Conservation (phyloP, 805 yeast genomes). For the Starmerella riodocensis region DNA sequence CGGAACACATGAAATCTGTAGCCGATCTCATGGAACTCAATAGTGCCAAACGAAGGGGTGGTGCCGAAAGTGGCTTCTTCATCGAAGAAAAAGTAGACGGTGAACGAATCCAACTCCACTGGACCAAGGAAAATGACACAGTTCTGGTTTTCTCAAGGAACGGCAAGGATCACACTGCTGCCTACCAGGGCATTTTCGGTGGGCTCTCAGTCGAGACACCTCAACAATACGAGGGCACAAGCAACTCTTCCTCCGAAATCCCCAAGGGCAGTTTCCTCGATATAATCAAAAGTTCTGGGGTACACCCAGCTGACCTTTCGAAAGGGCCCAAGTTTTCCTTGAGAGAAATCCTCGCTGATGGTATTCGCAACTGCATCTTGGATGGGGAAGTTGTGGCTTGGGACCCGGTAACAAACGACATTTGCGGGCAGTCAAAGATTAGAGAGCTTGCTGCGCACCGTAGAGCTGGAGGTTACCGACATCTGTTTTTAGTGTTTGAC, state of each 20-base stretch:
- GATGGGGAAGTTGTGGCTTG: conserved; percentile 94
- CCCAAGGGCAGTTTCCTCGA: too few relatives aligned
- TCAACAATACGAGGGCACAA: background rate
- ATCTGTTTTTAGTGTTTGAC: conserved; percentile 49
- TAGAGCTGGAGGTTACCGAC: conserved; percentile 21
- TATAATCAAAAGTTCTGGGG: too few relatives aligned
- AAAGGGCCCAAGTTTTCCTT: conserved; percentile 14
- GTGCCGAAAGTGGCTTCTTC: conserved; percentile 31
- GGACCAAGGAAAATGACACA: conserved; percentile 33
- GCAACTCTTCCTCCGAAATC: background rate
- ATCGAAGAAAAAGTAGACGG: conserved; percentile 93
- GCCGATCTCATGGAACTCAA: conserved; percentile 10
- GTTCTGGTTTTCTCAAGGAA: conserved; percentile 50
- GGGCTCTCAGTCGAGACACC: background rate
- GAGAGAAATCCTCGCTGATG: conserved; percentile 16
- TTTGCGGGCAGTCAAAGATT: conserved; percentile 71
- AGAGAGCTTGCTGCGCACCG: conserved; percentile 48
- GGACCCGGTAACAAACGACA: conserved; percentile 39
- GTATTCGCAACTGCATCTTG: conserved; percentile 34
- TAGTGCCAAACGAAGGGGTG: background rate
- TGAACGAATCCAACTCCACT: conserved; percentile 72
- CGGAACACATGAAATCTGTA: conserved; percentile 39
- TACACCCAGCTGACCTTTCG: too few relatives aligned
- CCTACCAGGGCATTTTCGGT: conserved; percentile 7
- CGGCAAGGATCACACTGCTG: conserved; percentile 55